Percentiles rank a stretch among this genome's conserved stretches.
Evolutionary conservation across 2,329 filamentous ascomycete species (phyloP).

Genomic region (Penicillium sp.): DNA sequence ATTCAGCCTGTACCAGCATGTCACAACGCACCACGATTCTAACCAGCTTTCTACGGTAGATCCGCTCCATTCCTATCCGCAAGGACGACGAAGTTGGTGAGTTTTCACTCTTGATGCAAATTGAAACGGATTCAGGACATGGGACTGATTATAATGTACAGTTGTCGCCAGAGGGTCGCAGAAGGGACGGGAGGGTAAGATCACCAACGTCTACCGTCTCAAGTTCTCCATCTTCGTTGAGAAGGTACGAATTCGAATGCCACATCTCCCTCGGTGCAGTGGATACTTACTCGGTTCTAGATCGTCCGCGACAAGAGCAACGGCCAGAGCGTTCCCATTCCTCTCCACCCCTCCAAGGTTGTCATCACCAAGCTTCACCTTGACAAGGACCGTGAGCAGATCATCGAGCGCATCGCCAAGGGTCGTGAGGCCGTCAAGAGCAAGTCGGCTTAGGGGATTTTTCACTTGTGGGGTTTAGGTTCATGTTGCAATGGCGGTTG

Average conservation of each 20-base stretch:
- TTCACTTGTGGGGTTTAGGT: constrained; percentile 58
- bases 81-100: constrained; percentile 83
- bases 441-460: constrained; percentile 61
- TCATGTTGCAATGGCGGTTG: constrained; percentile 61
- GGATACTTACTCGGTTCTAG: constrained; percentile 6
- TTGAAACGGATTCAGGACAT: neutral
- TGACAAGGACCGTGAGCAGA: constrained; percentile 52
- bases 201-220: constrained; percentile 95
- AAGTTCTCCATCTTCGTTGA: constrained; percentile 98
- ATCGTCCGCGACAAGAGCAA: constrained; percentile 94
- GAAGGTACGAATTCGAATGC: constrained; percentile 51
- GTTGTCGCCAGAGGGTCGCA: constrained; percentile 84
- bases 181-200: constrained; percentile 98
- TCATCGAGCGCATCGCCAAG: constrained; percentile 47
- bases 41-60: constrained; percentile 50
- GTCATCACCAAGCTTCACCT: constrained; percentile 99
- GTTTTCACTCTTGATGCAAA: neutral
- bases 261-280: neutral
- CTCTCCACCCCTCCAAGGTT: constrained; percentile 93
- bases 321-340: constrained; percentile 91
- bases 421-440: constrained; percentile 48
- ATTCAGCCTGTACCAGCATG: constrained; percentile 1
- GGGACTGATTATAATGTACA: constrained; percentile 11
- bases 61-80: constrained; percentile 93
- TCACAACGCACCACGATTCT: constrained; percentile 8